Evolutionary conservation across 352 stramenopile species (phyloP).

Genomic region (Discostella stelligera): DNA sequence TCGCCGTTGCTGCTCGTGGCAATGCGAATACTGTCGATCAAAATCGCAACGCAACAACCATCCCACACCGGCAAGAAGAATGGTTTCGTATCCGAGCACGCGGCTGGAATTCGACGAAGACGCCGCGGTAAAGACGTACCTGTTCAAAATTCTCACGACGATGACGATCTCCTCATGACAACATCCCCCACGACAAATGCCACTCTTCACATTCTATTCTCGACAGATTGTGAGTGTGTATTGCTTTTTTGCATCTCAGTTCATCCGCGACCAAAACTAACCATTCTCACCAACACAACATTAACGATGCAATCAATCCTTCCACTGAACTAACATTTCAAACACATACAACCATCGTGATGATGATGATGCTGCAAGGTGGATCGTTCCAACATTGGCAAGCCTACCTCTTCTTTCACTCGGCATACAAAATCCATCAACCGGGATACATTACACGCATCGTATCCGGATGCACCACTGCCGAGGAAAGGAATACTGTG

Average conservation of each 20-base stretch:
- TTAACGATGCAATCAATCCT: too few relatives aligned
- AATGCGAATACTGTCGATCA: too few relatives aligned
- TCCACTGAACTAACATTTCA: background rate
- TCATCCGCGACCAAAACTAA: background rate
- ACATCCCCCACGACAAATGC: slow-evolving; percentile 21
- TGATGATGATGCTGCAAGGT: too few relatives aligned
- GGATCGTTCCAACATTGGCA: slow-evolving; percentile 84
- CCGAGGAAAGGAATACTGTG: slow-evolving; percentile 16
- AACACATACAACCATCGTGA: background rate
- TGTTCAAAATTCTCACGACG: background rate
- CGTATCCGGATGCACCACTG: slow-evolving; percentile 73
- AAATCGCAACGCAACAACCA: too few relatives aligned
- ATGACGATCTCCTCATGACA: background rate
- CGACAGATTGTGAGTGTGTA: slow-evolving; percentile 70
- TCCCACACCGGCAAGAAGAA: too few relatives aligned
- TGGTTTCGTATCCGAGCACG: too few relatives aligned
- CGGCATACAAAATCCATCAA: slow-evolving; percentile 67
- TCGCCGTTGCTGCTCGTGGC: too few relatives aligned
- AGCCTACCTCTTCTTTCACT: slow-evolving; percentile 81
- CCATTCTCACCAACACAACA: background rate
- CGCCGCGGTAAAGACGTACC: background rate
- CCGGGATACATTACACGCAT: slow-evolving; percentile 82
- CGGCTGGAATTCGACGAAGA: background rate
- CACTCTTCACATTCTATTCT: slow-evolving; percentile 80
- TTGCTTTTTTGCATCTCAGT: background rate